A percentile compares a stretch with the other conserved stretches of the same genome.
phyloP scores from a whole-genome alignment of 305 asterid species.

The Fraxinus sp. region DNA sequence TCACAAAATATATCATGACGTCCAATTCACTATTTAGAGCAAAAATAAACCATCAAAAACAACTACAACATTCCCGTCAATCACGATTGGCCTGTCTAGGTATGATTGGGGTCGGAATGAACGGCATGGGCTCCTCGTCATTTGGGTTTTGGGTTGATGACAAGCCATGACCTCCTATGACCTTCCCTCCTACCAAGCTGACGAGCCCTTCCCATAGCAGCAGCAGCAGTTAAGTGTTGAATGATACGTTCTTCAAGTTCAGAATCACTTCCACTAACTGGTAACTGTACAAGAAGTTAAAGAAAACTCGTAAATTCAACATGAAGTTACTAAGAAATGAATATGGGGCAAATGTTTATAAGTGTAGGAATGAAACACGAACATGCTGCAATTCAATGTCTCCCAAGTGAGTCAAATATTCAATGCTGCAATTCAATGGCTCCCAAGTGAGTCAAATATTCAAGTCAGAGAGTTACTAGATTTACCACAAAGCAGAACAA shows the following conservation, averaged over 20 bases:
- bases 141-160: too few species aligned
- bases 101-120: too few species aligned
- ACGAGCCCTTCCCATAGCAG: conserved; percentile 96
- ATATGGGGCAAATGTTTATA: background rate
- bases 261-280: conserved; percentile 76
- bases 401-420: conserved; percentile 37
- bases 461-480: background rate
- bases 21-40: too few species aligned
- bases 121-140: too few species aligned
- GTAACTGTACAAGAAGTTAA: conserved; percentile 54
- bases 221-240: conserved; percentile 97
- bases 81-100: too few species aligned
- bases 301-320: conserved; percentile 31
- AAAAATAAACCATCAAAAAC: too few species aligned
- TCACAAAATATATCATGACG: too few species aligned
- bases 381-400: conserved; percentile 94
- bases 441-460: conserved; percentile 29
- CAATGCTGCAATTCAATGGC: conserved; percentile 82
- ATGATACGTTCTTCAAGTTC: conserved; percentile 92
- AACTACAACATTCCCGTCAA: too few species aligned
- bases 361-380: conserved; percentile 26
- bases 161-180: conserved; percentile 37
- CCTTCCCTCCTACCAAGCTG: conserved; percentile 82
- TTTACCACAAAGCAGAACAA: background rate
- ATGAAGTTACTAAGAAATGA: background rate